Percentiles rank a stretch among this genome's conserved stretches.
phyloP scores from a whole-genome alignment of 2,329 filamentous ascomycete genomes.

The Penicillium sp. region DNA sequence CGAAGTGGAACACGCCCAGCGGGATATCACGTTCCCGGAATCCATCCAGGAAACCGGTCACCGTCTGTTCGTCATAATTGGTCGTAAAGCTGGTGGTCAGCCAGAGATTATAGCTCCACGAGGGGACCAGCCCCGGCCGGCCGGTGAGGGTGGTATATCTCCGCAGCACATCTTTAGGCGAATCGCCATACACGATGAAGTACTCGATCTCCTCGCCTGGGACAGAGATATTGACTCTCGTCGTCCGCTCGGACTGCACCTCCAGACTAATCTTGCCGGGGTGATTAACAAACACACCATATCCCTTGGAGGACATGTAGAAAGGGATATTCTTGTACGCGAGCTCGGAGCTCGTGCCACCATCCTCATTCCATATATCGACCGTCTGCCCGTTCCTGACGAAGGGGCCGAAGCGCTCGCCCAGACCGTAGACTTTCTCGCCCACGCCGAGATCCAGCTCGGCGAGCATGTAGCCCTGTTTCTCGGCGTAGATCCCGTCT shows the following conservation, averaged over 20 bases:
- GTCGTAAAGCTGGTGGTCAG: slow-evolving; percentile 73
- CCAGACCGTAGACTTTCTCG: slow-evolving; percentile 73
- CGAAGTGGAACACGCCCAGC: slow-evolving; percentile 73
- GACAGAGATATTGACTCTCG: slow-evolving; percentile 68
- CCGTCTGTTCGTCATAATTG: slow-evolving; percentile 69
- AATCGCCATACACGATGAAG: slow-evolving; percentile 71
- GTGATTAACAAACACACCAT: slow-evolving; percentile 74
- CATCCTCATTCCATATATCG: slow-evolving; percentile 63
- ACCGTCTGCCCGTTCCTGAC: slow-evolving; percentile 74
- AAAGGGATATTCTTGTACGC: slow-evolving; percentile 48
- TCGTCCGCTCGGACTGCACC: slow-evolving; percentile 72
- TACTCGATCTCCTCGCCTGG: slow-evolving; percentile 71
- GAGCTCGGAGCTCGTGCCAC: slow-evolving; percentile 45
- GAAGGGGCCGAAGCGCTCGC: slow-evolving; percentile 75
- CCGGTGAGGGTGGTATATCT: slow-evolving; percentile 70
- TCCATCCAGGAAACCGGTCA: slow-evolving; percentile 66
- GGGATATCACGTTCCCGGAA: slow-evolving; percentile 67
- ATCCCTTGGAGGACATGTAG: slow-evolving; percentile 62
- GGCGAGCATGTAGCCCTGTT: slow-evolving; percentile 43
- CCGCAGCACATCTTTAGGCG: slow-evolving; percentile 70
- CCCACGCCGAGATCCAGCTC: slow-evolving; percentile 47
- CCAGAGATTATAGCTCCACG: slow-evolving; percentile 77
- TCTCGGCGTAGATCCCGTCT: slow-evolving; percentile 42
- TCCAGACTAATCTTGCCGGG: slow-evolving; percentile 71
- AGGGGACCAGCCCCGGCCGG: slow-evolving; percentile 63